These are phyloP conservation scores for Auricularia auricula-judae DNA, from an alignment of 768 basidiomycete genomes.

Conservation along the genomic window DNA sequence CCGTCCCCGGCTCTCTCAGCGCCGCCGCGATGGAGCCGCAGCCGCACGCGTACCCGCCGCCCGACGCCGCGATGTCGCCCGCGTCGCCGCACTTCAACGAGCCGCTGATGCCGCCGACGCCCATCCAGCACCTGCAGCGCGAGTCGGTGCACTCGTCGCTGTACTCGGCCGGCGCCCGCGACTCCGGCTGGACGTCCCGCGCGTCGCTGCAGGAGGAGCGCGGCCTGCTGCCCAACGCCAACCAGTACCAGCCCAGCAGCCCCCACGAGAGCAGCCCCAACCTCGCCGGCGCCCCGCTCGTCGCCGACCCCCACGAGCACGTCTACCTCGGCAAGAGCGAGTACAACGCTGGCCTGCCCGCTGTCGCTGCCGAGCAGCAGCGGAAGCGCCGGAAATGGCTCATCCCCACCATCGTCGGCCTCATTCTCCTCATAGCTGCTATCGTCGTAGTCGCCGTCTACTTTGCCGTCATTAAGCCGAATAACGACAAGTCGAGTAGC, in stretches of 20 bases:
- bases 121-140: neutral
- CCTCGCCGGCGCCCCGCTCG: neutral
- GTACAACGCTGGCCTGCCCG: neutral
- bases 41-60: neutral
- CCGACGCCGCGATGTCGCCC: neutral
- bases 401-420: slow-evolving; percentile 1
- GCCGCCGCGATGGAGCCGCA: no score
- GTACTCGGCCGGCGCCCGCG: neutral
- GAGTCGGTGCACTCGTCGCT: neutral
- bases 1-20: neutral
- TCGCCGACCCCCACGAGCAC: neutral
- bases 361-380: neutral
- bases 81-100: neutral
- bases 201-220: neutral
- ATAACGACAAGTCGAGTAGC: slow-evolving; percentile 3
- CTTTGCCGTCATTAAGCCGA: slow-evolving; percentile 11
- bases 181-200: neutral
- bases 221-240: neutral
- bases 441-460: slow-evolving; percentile 14
- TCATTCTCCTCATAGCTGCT: slow-evolving; percentile 7
- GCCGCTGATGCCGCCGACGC: neutral
- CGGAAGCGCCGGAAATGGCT: neutral
- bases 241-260: neutral
- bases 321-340: neutral
- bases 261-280: neutral